Evolutionary conservation across 2,329 filamentous ascomycete genomes (phyloP).

Genomic region (Apiospora malaysiana): DNA sequence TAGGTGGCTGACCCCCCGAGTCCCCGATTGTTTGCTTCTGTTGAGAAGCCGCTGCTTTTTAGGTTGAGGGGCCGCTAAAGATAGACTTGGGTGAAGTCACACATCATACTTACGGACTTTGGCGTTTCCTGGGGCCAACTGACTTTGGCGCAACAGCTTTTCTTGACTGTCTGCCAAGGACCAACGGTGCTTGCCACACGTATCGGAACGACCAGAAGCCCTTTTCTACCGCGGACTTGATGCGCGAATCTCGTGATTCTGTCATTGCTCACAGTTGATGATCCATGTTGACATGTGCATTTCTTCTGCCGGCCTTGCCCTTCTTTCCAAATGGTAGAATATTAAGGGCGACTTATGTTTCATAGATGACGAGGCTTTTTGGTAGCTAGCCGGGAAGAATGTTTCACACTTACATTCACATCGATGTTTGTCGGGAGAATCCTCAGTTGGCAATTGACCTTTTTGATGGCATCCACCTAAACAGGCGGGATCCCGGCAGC

Average conservation of each 20-base stretch:
- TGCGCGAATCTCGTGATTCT: not conserved
- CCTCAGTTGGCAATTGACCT: not conserved
- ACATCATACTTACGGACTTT: not conserved
- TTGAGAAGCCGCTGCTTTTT: not conserved
- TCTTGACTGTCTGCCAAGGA: conserved; percentile 1
- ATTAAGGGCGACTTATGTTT: not conserved
- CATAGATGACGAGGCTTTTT: not conserved
- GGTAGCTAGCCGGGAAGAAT: not conserved
- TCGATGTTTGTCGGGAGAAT: not conserved
- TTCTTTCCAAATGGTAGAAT: not conserved
- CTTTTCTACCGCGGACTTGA: not conserved
- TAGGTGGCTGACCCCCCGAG: not conserved
- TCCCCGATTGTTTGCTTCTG: conserved; percentile 5
- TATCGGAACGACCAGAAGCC: not conserved
- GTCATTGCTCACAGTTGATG: not conserved
- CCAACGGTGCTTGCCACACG: not conserved
- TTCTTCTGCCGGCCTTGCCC: not conserved
- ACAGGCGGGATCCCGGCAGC: not conserved
- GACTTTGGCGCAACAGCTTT: not conserved
- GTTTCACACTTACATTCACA: not conserved
- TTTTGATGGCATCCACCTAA: not conserved
- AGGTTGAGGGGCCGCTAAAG: not conserved
- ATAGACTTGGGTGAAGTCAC: conserved; percentile 14
- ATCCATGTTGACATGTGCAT: not conserved
- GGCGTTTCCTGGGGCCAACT: not conserved